Base-by-base conservation (phyloP, 1,284 basidiomycete species). In the Macrocystidia cucumis region DNA sequence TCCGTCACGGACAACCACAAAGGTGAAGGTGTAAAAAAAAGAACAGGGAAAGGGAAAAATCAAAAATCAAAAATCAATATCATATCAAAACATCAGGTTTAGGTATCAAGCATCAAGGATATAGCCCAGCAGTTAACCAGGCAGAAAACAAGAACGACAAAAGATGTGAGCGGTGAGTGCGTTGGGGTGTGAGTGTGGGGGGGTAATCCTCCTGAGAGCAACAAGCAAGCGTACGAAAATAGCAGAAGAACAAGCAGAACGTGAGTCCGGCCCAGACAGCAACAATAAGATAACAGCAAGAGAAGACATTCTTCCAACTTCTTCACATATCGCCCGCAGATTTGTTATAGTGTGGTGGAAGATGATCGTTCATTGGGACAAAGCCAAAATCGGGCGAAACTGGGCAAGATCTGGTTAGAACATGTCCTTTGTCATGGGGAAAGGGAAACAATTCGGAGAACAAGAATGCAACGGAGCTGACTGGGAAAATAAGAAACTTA, bases 371-470 rank as follows among this genome's bases (percentile, higher is more conserved):
- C 76, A 83, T 74, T 52, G 68, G 66, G 52, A 84, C 79, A 64
- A 74, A 84, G 47, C 78, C 80, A 65, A 83, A 84, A 66, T 86
- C 81, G 62, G 83, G 82, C 55, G 83, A 82, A 72, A 81, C 82
- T 81, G 63, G 49, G 57, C 56, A 54, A 59, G 60, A 48, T 59
- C 50, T 50, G 43, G 59, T 71, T 62, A 72, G 68, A 61, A 62
- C 60, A 63, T 44, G 50, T 47, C 49, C 51, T 45, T 47, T 23
- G 9, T 24, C 31, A 39, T 39, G 21, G 24, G 36, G 30, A 30
- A 32, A 40, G 35, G 38, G 36, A 38, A 25, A 33, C 24, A 35
- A 37, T 38, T 35, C 38, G 24, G 39, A 26, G 24, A 40, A 36
- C 32, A 32, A 42, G 33, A 33, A 42, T 37, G 22, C 25, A 31